Conservation (phyloP, 768 basidiomycete genomes). For the Kwoniella pini region DNA sequence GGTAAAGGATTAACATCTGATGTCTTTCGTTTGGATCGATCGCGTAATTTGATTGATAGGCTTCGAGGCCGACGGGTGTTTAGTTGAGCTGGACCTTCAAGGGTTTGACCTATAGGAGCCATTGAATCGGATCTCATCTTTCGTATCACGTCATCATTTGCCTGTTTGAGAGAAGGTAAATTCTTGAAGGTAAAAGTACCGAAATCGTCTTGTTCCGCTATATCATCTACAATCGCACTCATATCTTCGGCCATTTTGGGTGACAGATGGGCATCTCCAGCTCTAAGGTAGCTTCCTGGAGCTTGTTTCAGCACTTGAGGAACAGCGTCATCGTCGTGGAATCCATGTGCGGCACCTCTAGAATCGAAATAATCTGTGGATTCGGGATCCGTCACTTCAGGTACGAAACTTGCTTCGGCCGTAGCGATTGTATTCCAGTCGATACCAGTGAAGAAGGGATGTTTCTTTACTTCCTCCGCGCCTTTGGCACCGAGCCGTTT, state of each 20-base stretch:
- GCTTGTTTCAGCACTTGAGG: conserved; percentile 55
- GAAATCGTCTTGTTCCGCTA: conserved; percentile 69
- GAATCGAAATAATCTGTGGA: conserved; percentile 99
- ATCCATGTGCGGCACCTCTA: conserved; percentile 85
- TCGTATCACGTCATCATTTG: conserved; percentile 96
- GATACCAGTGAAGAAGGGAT: conserved; percentile 84
- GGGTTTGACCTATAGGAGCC: conserved; percentile 71
- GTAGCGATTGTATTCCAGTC: conserved; percentile 91
- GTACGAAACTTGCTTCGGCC: conserved; percentile 90
- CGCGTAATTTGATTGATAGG: conserved; percentile 61
- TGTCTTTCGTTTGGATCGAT: conserved; percentile 25
- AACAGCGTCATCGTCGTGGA: conserved; percentile 88
- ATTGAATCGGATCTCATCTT: conserved; percentile 92
- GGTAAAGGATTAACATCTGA: conserved; percentile 60
- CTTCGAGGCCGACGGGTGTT: conserved; percentile 62
- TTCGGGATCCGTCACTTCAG: conserved; percentile 90
- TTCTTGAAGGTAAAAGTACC: conserved; percentile 99
- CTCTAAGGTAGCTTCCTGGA: conserved; percentile 3
- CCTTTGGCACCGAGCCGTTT: conserved; percentile 81
- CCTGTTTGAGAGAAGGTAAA: conserved; percentile 89
- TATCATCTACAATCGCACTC: conserved; percentile 38
- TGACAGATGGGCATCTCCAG: conserved; percentile 15
- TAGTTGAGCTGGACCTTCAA: conserved; percentile 29
- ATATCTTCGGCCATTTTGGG: conserved; percentile 45
- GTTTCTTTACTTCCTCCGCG: conserved; percentile 86